These are phyloP conservation scores for Blastomyces gilchristii DNA, from an alignment of 2,329 filamentous ascomycete species.

Conservation along the genomic window DNA sequence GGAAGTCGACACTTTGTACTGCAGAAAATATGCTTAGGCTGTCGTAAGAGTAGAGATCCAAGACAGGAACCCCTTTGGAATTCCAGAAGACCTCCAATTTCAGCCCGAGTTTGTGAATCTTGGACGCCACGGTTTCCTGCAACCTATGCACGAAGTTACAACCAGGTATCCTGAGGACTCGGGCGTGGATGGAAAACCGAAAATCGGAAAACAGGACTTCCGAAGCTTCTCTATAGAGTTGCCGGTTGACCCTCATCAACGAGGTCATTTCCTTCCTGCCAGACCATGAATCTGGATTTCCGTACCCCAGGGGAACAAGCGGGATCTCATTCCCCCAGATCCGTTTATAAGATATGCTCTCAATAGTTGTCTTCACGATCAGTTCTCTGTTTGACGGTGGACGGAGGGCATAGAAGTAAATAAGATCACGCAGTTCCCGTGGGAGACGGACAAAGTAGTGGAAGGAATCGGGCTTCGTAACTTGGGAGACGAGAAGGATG, in stretches of 20 bases:
- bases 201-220: not conserved
- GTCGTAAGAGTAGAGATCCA: not conserved
- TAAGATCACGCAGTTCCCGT: conserved; percentile 1
- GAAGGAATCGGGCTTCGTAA: conserved; percentile 1
- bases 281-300: not conserved
- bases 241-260: not conserved
- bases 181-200: not conserved
- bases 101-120: not conserved
- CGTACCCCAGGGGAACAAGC: not conserved
- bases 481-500: not conserved
- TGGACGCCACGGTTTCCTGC: not conserved
- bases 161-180: not conserved
- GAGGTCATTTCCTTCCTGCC: conserved; percentile 4
- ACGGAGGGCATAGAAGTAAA: not conserved
- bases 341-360: too few relatives aligned
- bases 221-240: not conserved
- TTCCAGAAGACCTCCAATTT: not conserved
- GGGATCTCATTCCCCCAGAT: not conserved
- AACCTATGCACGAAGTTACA: not conserved
- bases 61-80: not conserved
- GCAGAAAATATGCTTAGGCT: not conserved
- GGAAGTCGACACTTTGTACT: not conserved
- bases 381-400: not conserved
- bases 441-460: not conserved
- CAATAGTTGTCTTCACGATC: not conserved